Conservation (phyloP, 768 basidiomycete species). For the Russula foetens region DNA sequence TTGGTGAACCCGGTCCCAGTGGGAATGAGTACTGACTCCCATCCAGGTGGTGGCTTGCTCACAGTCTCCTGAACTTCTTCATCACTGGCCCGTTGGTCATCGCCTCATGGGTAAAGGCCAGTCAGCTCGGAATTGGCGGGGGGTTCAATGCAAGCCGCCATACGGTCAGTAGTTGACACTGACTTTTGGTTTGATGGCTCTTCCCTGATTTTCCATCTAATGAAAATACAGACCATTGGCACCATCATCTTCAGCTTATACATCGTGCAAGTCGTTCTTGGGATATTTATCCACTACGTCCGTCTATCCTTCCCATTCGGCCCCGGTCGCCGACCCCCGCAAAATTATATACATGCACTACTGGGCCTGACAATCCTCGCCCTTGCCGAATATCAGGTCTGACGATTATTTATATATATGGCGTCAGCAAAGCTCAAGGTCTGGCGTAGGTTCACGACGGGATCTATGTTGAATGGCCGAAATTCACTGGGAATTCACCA, state of each 20-base stretch:
- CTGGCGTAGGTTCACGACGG: slow-evolving; percentile 5
- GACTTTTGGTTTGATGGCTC: too few species aligned
- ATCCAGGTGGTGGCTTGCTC: slow-evolving; percentile 10
- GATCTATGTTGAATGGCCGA: slow-evolving; percentile 18
- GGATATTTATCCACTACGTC: slow-evolving; percentile 44
- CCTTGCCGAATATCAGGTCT: slow-evolving; percentile 40
- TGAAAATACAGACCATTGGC: slow-evolving; percentile 24
- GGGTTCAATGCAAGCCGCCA: too few species aligned
- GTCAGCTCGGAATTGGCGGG: too few species aligned
- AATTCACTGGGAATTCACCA: slow-evolving; percentile 4
- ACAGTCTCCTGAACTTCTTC: not conserved
- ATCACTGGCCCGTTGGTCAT: slow-evolving; percentile 48
- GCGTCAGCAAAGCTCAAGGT: not conserved
- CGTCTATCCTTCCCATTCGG: slow-evolving; percentile 34
- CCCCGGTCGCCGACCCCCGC: slow-evolving; percentile 30
- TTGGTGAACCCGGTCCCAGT: not conserved
- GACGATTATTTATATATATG: slow-evolving; percentile 7
- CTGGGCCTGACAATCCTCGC: slow-evolving; percentile 48
- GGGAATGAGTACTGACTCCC: too few species aligned
- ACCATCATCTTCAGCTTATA: slow-evolving; percentile 48
- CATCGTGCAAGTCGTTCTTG: slow-evolving; percentile 40
- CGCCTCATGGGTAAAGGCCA: slow-evolving; percentile 41
- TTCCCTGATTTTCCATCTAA: too few species aligned
- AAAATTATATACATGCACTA: slow-evolving; percentile 35
- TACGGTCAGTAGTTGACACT: too few species aligned